Base-by-base conservation (phyloP, 169 alveolate species). In the Cryptosporidium ubiquitum region DNA sequence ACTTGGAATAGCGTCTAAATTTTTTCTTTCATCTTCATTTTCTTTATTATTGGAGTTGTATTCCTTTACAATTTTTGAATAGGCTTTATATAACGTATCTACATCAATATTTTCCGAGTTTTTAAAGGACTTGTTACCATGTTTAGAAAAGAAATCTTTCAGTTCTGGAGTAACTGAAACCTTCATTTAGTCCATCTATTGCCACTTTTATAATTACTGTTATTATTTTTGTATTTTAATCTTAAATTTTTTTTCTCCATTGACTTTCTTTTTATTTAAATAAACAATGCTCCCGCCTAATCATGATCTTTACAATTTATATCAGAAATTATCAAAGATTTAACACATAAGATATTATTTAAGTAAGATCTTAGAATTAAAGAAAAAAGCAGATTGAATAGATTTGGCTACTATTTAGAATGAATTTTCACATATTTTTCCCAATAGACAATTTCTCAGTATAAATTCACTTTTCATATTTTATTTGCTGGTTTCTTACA, bases 151-250 rank as follows among this genome's bases (percentile, higher is more conserved):
- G 40, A 79, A 79, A 10, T 79, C 75, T 40, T 60, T 79, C 39
- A 79, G 61, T 37, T 64, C 75, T 39, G 55, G 73, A 12, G 89
- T 79, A 29, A 79, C 42, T 18, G 89, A 58, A 79, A 79, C 89
- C 55, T 66, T 58, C 89, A 79, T 79, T 44, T 61, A 61, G 23
- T n/a, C n/a, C 71, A 64, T 18, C 49, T 31, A 64, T 31, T 29
- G 66, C 37, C 35, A 55, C 37, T 55, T 20, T 3, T 23, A 26
- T 26, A n/a, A 26, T 9, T 55, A 6, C 6, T 5, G 12, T 55
- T 7, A 23, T 23, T 55, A 23, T 14, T 55, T n/a, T 20, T 55
- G 66, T 20, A 55, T 20, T 20, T 12, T 55, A 55, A 55, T 55
- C 37, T n/a, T 26, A 9, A 55, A 55, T 5, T 51, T 14, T 55